Percentiles rank a stretch among this genome's conserved stretches.
Evolutionary conservation across 176 grass and related monocot species (phyloP).

Genomic region (Microstegium vimineum): DNA sequence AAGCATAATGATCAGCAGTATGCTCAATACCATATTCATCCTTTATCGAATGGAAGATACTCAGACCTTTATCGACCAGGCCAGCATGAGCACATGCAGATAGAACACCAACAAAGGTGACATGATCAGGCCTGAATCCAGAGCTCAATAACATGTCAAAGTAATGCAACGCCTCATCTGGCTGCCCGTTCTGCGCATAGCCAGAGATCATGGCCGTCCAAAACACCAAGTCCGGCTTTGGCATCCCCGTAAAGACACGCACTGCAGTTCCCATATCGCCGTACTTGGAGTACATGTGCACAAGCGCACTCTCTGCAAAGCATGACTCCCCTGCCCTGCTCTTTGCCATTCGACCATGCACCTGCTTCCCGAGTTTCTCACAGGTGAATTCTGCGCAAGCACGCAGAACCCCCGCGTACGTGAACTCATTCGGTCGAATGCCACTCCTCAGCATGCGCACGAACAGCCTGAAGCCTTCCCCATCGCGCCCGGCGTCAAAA

Average conservation of each 20-base stretch:
- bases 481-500: slow-evolving; percentile 44
- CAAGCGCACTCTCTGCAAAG: slow-evolving; percentile 55
- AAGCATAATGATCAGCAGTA: slow-evolving; percentile 77
- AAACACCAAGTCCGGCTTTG: slow-evolving; percentile 56
- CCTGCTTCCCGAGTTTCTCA: slow-evolving; percentile 58
- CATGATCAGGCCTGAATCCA: slow-evolving; percentile 58
- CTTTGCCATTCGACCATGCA: slow-evolving; percentile 68
- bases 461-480: slow-evolving; percentile 63
- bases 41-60: slow-evolving; percentile 70
- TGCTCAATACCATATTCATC: slow-evolving; percentile 46
- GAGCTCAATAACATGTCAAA: slow-evolving; percentile 59
- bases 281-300: slow-evolving; percentile 88
- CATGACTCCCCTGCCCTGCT: slow-evolving; percentile 39
- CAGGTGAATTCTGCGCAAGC: slow-evolving; percentile 51
- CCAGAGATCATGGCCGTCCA: slow-evolving; percentile 72
- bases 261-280: slow-evolving; percentile 62
- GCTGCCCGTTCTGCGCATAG: slow-evolving; percentile 69
- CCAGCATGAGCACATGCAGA: slow-evolving; percentile 78
- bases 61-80: slow-evolving; percentile 57
- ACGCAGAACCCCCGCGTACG: slow-evolving; percentile 61
- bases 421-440: slow-evolving; percentile 66
- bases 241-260: slow-evolving; percentile 47
- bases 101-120: slow-evolving; percentile 66
- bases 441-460: slow-evolving; percentile 46
- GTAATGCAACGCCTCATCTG: slow-evolving; percentile 54